Evolutionary conservation across 73 alveolate species (phyloP), one percentile per base, ranked within the genome.

Genomic region (Paramecium sonneborni): DNA sequence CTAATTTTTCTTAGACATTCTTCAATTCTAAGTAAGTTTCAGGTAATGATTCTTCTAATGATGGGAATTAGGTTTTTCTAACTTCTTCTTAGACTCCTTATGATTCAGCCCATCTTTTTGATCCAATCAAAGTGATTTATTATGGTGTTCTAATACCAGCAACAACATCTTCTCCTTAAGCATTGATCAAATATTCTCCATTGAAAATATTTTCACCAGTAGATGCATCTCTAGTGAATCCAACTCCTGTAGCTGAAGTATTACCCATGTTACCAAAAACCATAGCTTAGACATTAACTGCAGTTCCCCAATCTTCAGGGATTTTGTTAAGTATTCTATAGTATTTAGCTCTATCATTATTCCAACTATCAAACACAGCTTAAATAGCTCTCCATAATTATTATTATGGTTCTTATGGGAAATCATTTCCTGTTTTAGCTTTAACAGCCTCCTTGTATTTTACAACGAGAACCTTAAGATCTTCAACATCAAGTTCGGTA

Each of bases 161-260:
- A 84, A 95, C 98, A 52, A 95, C 96, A 62, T 95, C 98, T 38
- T 95, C 98, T 24, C 98, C 98, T 88, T 95, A 95, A 24, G 98
- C 98, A 74, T 95, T 95, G 24, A 93, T 35, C 85, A 95, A 85
- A 85, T 85, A 95, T 85, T 95, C 98, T 8, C 98, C 98, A 72
- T 93, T 93, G 95, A 95, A 95, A 38, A 93, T 85, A 85, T 93
- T 93, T 76, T 92, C 96, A 8, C 98, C 98, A 5, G 93, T 93
- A 37, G 97, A 89, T n/a, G 98, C 97, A 44, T 95, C 92, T 57
- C 98, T 72, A 55, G 98, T 95, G 93, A 95, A 95, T 57, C 96
- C 98, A 9, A 95, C 98, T 37, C 98, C 98, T 18, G 96, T 93
- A n/a, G 96, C 98, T 34, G 95, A 92, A 41, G 95, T 95, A 20